Percentiles rank a stretch among this genome's conserved stretches.
These are phyloP conservation scores for Cutaneotrichosporon mucoides DNA, from an alignment of 1,284 basidiomycete species.

Conservation along the genomic window DNA sequence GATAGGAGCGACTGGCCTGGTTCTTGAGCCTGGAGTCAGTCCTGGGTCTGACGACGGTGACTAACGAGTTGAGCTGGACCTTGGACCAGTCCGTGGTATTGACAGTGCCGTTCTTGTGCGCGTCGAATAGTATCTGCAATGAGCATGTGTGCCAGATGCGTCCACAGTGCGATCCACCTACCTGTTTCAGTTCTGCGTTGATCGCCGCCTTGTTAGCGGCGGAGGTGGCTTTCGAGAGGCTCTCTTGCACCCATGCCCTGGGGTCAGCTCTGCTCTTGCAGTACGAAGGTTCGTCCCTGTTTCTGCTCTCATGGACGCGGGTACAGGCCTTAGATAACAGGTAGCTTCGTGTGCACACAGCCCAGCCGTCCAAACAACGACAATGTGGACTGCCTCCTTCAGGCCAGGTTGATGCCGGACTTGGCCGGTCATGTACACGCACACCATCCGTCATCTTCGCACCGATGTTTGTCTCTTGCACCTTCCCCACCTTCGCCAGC, in stretches of 20 bases:
- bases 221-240: conserved; percentile 38
- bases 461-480: too few relatives aligned
- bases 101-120: conserved; percentile 43
- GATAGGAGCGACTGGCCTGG: conserved; percentile 27
- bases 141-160: neutral
- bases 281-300: too few relatives aligned
- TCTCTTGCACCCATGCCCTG: conserved; percentile 47
- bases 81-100: conserved; percentile 47
- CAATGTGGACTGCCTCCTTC: neutral
- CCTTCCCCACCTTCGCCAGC: too few relatives aligned
- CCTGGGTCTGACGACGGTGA: neutral
- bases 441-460: neutral
- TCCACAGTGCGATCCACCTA: conserved; percentile 14
- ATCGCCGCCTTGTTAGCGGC: conserved; percentile 47
- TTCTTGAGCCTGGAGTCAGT: conserved; percentile 29
- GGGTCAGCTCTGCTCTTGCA: conserved; percentile 6
- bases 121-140: conserved; percentile 45
- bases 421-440: neutral
- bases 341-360: too few relatives aligned
- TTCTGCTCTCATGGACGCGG: too few relatives aligned
- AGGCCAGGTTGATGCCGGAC: neutral
- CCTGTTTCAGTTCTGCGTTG: conserved; percentile 47
- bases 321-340: too few relatives aligned
- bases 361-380: too few relatives aligned
- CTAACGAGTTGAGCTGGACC: conserved; percentile 43